Evolutionary conservation across 2,329 filamentous ascomycete species (phyloP).

Genomic region (Fusarium longipes): DNA sequence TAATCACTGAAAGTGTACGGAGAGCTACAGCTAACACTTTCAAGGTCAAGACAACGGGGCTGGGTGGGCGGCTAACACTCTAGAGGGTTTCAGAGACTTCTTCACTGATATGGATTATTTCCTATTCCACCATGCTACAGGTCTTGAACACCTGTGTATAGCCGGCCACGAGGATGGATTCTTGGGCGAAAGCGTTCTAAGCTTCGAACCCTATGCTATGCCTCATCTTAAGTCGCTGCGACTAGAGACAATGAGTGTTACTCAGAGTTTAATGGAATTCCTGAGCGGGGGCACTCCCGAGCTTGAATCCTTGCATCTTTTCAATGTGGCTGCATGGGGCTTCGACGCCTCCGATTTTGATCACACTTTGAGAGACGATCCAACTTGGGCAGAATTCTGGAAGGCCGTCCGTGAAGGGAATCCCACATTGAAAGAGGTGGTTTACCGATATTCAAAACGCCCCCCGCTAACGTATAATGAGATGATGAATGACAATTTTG

Average conservation of each 20-base stretch:
- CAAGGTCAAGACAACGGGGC: neutral
- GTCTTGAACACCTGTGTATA: conserved; percentile 2
- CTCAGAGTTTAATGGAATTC: neutral
- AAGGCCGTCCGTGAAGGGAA: neutral
- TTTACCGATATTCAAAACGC: neutral
- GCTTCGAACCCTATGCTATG: neutral
- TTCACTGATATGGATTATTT: neutral
- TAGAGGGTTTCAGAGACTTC: neutral
- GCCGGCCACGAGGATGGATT: neutral
- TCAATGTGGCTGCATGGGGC: neutral
- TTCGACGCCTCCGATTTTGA: neutral
- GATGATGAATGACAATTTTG: neutral
- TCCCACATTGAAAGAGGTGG: neutral
- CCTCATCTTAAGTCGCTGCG: neutral
- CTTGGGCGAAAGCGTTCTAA: neutral
- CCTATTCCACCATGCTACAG: neutral
- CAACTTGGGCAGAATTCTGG: conserved; percentile 11
- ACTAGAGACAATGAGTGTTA: neutral
- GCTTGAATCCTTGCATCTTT: neutral
- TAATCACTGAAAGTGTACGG: accelerated
- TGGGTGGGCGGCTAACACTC: neutral
- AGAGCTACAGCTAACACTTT: neutral
- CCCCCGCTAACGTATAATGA: neutral
- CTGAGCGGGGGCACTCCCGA: neutral
- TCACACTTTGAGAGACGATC: accelerated